phyloP scores from a whole-genome alignment of 768 basidiomycete species.

The Fomitopsis pulvina region DNA sequence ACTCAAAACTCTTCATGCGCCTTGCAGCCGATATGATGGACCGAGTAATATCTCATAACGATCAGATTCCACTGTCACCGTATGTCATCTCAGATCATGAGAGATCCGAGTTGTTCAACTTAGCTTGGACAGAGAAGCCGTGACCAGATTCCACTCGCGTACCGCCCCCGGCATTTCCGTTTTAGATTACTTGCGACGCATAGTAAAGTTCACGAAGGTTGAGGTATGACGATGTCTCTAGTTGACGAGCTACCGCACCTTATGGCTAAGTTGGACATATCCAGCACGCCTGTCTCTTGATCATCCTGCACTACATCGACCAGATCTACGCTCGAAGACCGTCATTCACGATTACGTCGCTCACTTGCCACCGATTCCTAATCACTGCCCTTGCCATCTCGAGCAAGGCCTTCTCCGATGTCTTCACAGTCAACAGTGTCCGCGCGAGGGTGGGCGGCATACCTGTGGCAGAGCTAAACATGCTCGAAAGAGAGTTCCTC shows the following conservation, averaged over 20 bases:
- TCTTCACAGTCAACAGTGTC: slow-evolving; percentile 89
- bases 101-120: slow-evolving; percentile 13
- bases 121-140: slow-evolving; percentile 55
- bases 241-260: background rate
- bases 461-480: slow-evolving; percentile 83
- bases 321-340: slow-evolving; percentile 85
- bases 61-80: slow-evolving; percentile 87
- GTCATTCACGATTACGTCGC: slow-evolving; percentile 87
- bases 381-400: slow-evolving; percentile 91
- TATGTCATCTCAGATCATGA: slow-evolving; percentile 30
- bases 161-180: slow-evolving; percentile 84
- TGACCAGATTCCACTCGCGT: slow-evolving; percentile 96
- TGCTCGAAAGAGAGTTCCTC: slow-evolving; percentile 92
- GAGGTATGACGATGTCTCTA: slow-evolving; percentile 73
- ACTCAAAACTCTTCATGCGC: slow-evolving; percentile 12
- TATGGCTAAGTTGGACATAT: slow-evolving; percentile 13
- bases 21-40: slow-evolving; percentile 89
- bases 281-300: slow-evolving; percentile 74
- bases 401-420: slow-evolving; percentile 92
- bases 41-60: slow-evolving; percentile 92
- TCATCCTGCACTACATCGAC: slow-evolving; percentile 87
- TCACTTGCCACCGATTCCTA: slow-evolving; percentile 96
- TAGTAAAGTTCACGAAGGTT: slow-evolving; percentile 92
- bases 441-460: slow-evolving; percentile 98
- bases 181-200: slow-evolving; percentile 89